Evolutionary conservation across 371 early-diverging fungal genomes (phyloP), one percentile per base, ranked within the genome.

Genomic region (Saksenaea oblongispora): DNA sequence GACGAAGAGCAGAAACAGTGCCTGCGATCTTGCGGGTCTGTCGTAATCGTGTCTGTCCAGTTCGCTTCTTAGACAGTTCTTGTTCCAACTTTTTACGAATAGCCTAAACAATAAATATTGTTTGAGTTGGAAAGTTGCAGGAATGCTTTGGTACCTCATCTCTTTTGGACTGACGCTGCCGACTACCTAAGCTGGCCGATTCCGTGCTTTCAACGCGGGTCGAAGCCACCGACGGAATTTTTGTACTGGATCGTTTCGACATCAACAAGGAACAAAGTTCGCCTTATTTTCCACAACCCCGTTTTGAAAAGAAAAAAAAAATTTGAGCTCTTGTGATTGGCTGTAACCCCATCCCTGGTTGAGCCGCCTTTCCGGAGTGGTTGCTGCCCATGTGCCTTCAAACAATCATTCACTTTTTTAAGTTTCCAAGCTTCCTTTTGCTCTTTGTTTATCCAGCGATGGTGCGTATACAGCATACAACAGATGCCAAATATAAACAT

Each of bases 1-100:
- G 95, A 14, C 89, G 86, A 42, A 96, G 84, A 10, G 94, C 89
- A 7, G 94, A 89, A 22, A 96, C 96, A 2, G 96, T 96, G 56
- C 93, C 90, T 7, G 86, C 76, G 42, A 83, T 80, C n/a, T 78
- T 72, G 51, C 79, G 81, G 27, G 76, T 72, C 1, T 79, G 66
- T 5, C 70, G 73, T 39, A 63, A 44, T 24, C 72, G 58, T 28
- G 47, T 51, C 9, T 69, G 70, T 54, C 74, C 75, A 51, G 73
- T 68, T 24, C 79, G 75, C 72, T 88, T 88, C 69, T 84, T 86
- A 63, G 81, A 87, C 34, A 89, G 77, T 63, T 87, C 89, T 27
- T 83, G 80, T 64, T 89, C 89, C 44, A 88, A 82, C 74, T 86
- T 88, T 64, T 88, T 87, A 35, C 89, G 86, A 65, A 89, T 89